Evolutionary conservation across 768 basidiomycete species (phyloP), one percentile per base, ranked within the genome.

Genomic region (Mycena amicta): DNA sequence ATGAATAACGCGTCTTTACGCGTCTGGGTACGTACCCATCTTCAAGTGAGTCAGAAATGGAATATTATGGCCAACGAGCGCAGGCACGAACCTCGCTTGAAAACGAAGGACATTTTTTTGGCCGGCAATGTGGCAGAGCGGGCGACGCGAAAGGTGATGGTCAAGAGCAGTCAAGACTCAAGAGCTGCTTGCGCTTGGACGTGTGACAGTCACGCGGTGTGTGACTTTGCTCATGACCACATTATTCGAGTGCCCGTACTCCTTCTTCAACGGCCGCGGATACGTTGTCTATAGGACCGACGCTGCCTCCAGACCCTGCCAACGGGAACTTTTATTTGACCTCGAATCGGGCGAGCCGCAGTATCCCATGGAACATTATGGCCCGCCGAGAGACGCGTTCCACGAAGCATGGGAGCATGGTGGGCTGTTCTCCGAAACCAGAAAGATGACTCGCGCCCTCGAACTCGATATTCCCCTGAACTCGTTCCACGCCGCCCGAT

Each of bases 11-110:
- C 76, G 77, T 76, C 75, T 71, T 60, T 43, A 64, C 74, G 74
- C 76, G 76, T 69, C 33, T 60, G 31, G 20, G 22, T 31, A 76
- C 81, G 49, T 67, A 83, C 81, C 81, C 81, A 73, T 82, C 80
- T 81, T 62, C 51, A 58, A 60, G 33, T 27, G 25, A 39, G 13
- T 15, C 61, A 51, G 29, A 26, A 62, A 37, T 41, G 25, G 43
- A 31, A 37, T n/a, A 23, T 23, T 23, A 52, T 13, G 39, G 47
- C 13, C 59, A 70, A 56, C 11, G n/a, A n/a, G n/a, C n/a, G n/a
- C n/a, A n/a, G n/a, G n/a, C n/a, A n/a, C n/a, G n/a, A n/a, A 72
- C 73, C 71, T 72, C 73, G 66, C 60, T 74, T 74, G 59, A 66
- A 73, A 30, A 74, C 73, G 53, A 67, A 73, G 11, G 71, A 69